A percentile compares a stretch with the other conserved stretches of the same genome.
phyloP scores from a whole-genome alignment of 768 basidiomycete genomes.

The Mycena kentingensis region DNA sequence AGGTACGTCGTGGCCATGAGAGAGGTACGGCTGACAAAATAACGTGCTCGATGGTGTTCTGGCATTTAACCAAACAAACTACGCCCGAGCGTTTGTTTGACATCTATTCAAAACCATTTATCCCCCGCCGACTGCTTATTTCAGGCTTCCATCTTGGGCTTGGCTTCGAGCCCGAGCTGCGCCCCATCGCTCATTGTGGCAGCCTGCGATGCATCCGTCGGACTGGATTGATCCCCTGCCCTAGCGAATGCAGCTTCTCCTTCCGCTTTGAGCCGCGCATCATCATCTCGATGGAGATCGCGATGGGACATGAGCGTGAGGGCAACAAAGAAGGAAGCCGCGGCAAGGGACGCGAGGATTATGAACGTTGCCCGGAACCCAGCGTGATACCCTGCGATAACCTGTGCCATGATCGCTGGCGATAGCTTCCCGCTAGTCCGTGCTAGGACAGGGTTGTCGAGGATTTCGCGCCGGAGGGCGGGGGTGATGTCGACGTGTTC shows the following conservation, averaged over 20 bases:
- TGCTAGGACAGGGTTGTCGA: conserved; percentile 21
- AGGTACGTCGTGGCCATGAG: conserved; percentile 5
- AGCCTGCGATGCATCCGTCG: neutral
- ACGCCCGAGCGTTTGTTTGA: neutral
- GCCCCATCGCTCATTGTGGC: conserved; percentile 2
- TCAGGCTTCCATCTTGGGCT: too few species aligned
- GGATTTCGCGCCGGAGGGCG: conserved; percentile 14
- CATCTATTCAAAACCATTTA: too few species aligned
- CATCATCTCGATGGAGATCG: conserved; percentile 25
- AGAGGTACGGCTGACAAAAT: neutral
- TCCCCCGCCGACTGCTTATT: too few species aligned
- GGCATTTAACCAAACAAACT: neutral
- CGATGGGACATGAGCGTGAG: conserved; percentile 23
- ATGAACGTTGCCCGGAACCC: conserved; percentile 26
- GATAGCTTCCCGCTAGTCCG: conserved; percentile 12
- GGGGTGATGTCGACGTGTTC: conserved; percentile 12
- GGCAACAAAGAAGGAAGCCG: conserved; percentile 22
- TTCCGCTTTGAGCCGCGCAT: conserved; percentile 20
- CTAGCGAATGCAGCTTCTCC: conserved; percentile 16
- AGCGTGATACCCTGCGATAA: conserved; percentile 21
- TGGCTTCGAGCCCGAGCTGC: too few species aligned
- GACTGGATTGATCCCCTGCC: neutral
- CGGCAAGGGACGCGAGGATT: conserved; percentile 23
- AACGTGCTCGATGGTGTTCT: neutral
- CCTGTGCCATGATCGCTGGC: conserved; percentile 8